Base-by-base conservation (phyloP, 805 yeast genomes). In the Torulaspora delbrueckii region DNA sequence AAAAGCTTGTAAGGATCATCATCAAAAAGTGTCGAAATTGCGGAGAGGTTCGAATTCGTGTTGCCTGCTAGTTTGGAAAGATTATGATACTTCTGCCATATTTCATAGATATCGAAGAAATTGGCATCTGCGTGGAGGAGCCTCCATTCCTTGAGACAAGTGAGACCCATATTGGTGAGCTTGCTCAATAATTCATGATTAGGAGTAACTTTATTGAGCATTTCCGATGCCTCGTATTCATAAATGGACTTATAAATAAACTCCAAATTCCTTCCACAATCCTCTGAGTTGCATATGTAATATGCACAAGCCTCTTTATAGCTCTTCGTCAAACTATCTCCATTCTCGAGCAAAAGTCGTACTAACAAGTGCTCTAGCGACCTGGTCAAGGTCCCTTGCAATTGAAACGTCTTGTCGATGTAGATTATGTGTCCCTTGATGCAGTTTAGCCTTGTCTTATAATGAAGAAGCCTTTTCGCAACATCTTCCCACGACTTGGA, bases 51-150 rank as follows among this genome's bases (percentile, higher is more conserved):
- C 5, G 25, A 12, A 14, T 23, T 14, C 4, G 23, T 3, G 5
- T 33, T 22, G 8, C 42, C 40, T 19, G 28, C 31, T 12, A 40
- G 14, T 16, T 32, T 24, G 24, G 30, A 24, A 4, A 49, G 30
- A 14, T 37, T 33, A 13, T 26, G 22, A 16, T 38, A n/a, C 16
- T 43, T 49, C 18, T 39, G 28, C 47, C 49, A 49, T 8, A 32
- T 30, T 19, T 25, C 38, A 18, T 43, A 43, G 3, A 30, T 12
- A 3, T 40, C 37, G 19, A 31, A 36, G 27, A 46, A 46, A 19
- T 14, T 25, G 2, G 25, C 39, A n/a, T 40, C 30, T 18, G 25
- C 36, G 10, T 7, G n/a, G 23, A 12, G 16, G n/a, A 8, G 18
- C 6, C 33, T 26, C 48, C 48, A 42, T 12, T 38, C 36, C 16